Base-by-base conservation (phyloP, 768 basidiomycete genomes). In the Boletus vinaceobasis region DNA sequence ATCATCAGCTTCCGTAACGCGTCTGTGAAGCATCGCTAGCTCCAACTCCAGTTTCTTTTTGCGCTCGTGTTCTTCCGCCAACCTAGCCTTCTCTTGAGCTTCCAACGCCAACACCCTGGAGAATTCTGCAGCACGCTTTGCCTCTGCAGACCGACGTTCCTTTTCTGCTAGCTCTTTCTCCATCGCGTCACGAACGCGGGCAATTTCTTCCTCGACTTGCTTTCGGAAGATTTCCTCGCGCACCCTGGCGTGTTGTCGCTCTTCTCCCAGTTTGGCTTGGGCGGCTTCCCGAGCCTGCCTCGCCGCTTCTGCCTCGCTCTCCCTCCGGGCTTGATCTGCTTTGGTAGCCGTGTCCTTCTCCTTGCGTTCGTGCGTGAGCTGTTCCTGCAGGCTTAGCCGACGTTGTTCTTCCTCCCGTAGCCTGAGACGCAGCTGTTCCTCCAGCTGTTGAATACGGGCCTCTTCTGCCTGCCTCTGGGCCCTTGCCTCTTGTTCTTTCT, bases 321-420 rank as follows among this genome's bases (percentile, higher is more conserved):
- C 65, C 42, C 42, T 56, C 23, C 55, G 60, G 23, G 6, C 43
- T 19, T 60, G 58, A 15, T 65, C 71, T 40, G 48, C 57, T 38
- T 53, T 58, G 37, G 43, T 27, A n/a, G 27, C 48, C 42, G 48
- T 49, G 21, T 60, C 44, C 44, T 61, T 70, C 35, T 51, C 54
- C 49, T 51, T 63, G 7, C 57, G 65, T 31, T 66, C 52, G 31
- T 61, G 63, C 8, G 51, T 46, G 47, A 72, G 65, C 45, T 71
- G 63, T 11, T 65, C 65, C 32, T 71, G 64, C 43, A 71, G 52
- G 27, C 40, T 47, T 27, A 38, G 26, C 43, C 70, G 62, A 13
- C 52, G 68, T 9, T 55, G 51, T 55, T 71, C 71, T 36, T 71
- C 71, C 37, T 72, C 68, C 7, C 48, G 66, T 29, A 71, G 56